These are phyloP conservation scores for Stenogyne calaminthoides DNA, from an alignment of 305 asterid genomes.

Conservation along the genomic window DNA sequence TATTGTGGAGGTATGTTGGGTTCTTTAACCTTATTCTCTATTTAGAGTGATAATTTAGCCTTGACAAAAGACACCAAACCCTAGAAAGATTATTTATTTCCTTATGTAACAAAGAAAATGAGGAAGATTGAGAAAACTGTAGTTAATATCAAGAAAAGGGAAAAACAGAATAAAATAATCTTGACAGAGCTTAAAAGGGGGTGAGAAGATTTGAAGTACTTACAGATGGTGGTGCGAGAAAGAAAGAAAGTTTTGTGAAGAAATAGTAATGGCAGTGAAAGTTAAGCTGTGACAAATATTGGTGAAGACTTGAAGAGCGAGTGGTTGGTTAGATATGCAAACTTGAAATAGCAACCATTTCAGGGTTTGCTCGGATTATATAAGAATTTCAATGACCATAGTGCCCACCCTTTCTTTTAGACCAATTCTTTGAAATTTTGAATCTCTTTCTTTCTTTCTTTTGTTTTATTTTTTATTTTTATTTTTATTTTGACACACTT, in stretches of 20 bases:
- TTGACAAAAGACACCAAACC: constrained; percentile 6
- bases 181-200: constrained; percentile 14
- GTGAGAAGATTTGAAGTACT: constrained; percentile 25
- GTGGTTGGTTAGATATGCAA: constrained; percentile 31
- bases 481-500: no score
- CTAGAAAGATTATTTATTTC: background rate
- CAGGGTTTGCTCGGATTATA: constrained; percentile 39
- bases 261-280: constrained; percentile 24
- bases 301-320: constrained; percentile 1
- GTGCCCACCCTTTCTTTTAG: constrained; percentile 38
- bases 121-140: background rate
- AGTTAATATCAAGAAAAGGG: background rate
- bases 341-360: constrained; percentile 36
- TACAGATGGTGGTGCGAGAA: constrained; percentile 32
- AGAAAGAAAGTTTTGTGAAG: constrained; percentile 15
- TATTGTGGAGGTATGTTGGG: constrained; percentile 1
- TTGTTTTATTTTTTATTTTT: no score
- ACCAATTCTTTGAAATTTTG: background rate
- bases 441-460: background rate
- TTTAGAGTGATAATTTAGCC: background rate
- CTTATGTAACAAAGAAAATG: background rate
- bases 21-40: background rate
- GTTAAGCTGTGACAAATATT: constrained; percentile 17
- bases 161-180: background rate
- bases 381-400: constrained; percentile 38